Base-by-base conservation (phyloP, 306 rosid genomes). In the Betula pendula region DNA sequence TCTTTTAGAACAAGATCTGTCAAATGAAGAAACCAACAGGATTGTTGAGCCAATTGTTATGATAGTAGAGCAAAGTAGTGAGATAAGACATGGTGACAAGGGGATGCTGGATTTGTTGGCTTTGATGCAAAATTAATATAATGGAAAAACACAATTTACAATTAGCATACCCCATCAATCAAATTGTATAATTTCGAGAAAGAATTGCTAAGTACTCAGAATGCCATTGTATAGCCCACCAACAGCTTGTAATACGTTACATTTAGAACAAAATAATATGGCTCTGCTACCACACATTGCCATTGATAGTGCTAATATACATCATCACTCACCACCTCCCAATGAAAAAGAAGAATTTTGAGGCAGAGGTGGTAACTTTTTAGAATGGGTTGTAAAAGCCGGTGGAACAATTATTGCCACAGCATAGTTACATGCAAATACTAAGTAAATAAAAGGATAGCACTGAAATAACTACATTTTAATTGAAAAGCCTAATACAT, bases 1-100 rank as follows among this genome's bases (percentile, higher is more conserved):
- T 92, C 97, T 84, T 94, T 94, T 31, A 92, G 83, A 80, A 94
- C 89, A 73, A 94, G 87, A 89, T 94, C 97, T 92, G 90, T 78
- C 86, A 76, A 76, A 70, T 47, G 43, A 78, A 75, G 76, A 79
- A 43, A 58, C 33, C 25, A 81, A 55, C 29, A 56, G 77, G 31
- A 29, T 43, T 56, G 62, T 56, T 40, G 70, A 68, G 79, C 67
- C 63, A 56, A 24, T 11, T 56, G 63, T 56, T 24, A 52, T 52
- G 59, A 52, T 20, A 19, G 59, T 52, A n/a, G 11, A 52, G 24
- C 10, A 11, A n/a, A 52, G 59, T 8, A 19, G 22, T 8, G 11
- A 6, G 48, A 8, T 9, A 8, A 44, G 14, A 44, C 13, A 44
- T 3, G 49, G 15, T 45, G 49, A 45, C 16, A 45, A 45, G 11